Evolutionary conservation across 371 early-diverging fungal species (phyloP).

Genomic region (Mortierella sp.): DNA sequence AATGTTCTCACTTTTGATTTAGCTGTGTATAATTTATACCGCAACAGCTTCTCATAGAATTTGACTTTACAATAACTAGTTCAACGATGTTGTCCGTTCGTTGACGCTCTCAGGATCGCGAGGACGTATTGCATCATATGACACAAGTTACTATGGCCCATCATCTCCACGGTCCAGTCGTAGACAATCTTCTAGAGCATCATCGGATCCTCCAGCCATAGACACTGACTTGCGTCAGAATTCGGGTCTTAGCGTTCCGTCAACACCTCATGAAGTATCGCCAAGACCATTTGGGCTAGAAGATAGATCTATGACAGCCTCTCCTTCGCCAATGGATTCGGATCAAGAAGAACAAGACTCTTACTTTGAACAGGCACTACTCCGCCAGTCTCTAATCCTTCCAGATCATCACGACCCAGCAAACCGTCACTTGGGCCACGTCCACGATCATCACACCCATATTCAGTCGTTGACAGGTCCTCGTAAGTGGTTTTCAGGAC

Average conservation of each 20-base stretch:
- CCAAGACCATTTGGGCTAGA: neutral
- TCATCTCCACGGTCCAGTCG: constrained; percentile 23
- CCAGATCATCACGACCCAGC: constrained; percentile 43
- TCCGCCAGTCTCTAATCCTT: constrained; percentile 41
- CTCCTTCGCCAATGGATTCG: neutral
- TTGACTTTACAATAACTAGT: constrained; percentile 12
- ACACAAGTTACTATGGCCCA: constrained; percentile 52
- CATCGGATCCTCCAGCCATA: constrained; percentile 8
- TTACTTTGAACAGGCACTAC: neutral
- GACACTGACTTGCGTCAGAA: too few species aligned
- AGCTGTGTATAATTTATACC: neutral
- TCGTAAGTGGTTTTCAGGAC: neutral
- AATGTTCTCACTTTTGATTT: neutral
- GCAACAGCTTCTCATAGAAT: neutral
- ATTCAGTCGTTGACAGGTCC: neutral
- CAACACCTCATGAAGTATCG: neutral
- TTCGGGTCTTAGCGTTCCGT: neutral
- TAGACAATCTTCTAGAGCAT: constrained; percentile 8
- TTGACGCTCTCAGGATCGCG: constrained; percentile 48
- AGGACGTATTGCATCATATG: constrained; percentile 38
- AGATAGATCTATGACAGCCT: neutral
- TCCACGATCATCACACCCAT: neutral
- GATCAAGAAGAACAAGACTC: neutral
- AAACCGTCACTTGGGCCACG: constrained; percentile 30
- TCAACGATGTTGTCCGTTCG: constrained; percentile 54